These are phyloP conservation scores for Xylaria sp. DNA, from an alignment of 2,329 filamentous ascomycete genomes.

Conservation along the genomic window DNA sequence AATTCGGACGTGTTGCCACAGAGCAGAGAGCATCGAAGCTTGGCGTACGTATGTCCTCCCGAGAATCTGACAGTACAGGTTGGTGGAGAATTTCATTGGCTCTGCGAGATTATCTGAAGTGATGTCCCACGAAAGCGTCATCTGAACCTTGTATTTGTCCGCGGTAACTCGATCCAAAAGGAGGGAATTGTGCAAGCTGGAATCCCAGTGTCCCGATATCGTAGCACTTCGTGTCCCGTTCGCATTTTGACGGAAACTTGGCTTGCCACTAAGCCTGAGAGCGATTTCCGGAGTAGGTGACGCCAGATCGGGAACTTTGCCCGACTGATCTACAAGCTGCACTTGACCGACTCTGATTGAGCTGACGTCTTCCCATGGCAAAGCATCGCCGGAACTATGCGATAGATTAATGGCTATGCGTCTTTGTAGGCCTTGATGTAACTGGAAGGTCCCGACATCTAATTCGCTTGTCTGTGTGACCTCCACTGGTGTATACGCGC, in stretches of 20 bases:
- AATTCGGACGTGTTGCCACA: conserved; percentile 87
- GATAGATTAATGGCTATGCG: conserved; percentile 89
- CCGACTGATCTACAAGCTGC: conserved; percentile 83
- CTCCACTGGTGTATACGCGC: conserved; percentile 91
- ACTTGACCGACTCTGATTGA: conserved; percentile 83
- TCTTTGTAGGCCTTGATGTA: conserved; percentile 93
- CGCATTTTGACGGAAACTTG: conserved; percentile 83
- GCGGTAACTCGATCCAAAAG: conserved; percentile 91
- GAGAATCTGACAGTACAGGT: conserved; percentile 84
- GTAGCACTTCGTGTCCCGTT: conserved; percentile 91
- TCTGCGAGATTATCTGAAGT: conserved; percentile 84
- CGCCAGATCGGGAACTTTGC: conserved; percentile 84
- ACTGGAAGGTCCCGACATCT: conserved; percentile 90
- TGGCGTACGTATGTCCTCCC: conserved; percentile 86
- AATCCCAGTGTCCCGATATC: conserved; percentile 95
- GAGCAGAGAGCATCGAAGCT: conserved; percentile 84
- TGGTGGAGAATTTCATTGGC: conserved; percentile 86
- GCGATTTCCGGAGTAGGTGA: conserved; percentile 77
- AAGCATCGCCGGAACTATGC: conserved; percentile 86
- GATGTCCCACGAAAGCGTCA: conserved; percentile 88
- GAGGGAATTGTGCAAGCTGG: conserved; percentile 89
- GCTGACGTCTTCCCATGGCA: conserved; percentile 89
- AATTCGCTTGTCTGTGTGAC: conserved; percentile 86
- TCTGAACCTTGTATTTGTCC: conserved; percentile 92
- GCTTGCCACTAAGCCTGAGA: conserved; percentile 80